Conservation (phyloP, 2,329 filamentous ascomycete genomes). For the Trichoderma sp. region DNA sequence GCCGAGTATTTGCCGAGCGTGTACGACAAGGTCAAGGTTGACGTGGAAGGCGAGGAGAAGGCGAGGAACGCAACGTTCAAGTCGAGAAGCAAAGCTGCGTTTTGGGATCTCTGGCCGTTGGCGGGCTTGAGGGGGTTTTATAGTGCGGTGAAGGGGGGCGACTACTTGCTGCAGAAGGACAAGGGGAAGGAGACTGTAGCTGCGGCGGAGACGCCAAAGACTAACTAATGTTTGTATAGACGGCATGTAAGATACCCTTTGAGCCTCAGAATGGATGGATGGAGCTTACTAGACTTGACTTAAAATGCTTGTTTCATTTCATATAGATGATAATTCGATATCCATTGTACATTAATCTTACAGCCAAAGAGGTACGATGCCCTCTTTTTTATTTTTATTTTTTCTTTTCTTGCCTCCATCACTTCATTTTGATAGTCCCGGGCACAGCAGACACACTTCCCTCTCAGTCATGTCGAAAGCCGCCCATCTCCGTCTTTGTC, state of each 20-base stretch:
- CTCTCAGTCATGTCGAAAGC: slow-evolving; percentile 35
- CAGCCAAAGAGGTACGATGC: background rate
- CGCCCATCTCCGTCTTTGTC: slow-evolving; percentile 34
- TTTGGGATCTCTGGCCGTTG: slow-evolving; percentile 43
- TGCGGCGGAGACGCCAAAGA: slow-evolving; percentile 1
- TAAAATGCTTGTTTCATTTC: no score
- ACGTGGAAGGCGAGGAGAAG: slow-evolving; percentile 40
- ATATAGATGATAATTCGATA: background rate
- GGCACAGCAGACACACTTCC: slow-evolving; percentile 12
- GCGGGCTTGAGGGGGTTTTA: slow-evolving; percentile 50
- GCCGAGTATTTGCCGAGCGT: slow-evolving; percentile 63
- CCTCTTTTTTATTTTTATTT: background rate
- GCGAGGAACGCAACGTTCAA: slow-evolving; percentile 39
- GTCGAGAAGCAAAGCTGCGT: slow-evolving; percentile 33
- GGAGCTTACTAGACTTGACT: slow-evolving; percentile 3
- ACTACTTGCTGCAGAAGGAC: slow-evolving; percentile 48
- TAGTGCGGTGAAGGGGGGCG: slow-evolving; percentile 47
- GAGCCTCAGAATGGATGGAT: background rate
- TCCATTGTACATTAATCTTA: slow-evolving; percentile 1
- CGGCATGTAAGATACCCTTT: slow-evolving; percentile 3
- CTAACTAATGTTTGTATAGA: background rate
- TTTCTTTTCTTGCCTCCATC: background rate
- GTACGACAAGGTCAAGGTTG: slow-evolving; percentile 66
- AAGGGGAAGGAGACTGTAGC: slow-evolving; percentile 21
- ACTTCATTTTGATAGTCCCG: slow-evolving; percentile 8